Base-by-base conservation (phyloP, 2,329 filamentous ascomycete genomes). In the Colletotrichum magnum region DNA sequence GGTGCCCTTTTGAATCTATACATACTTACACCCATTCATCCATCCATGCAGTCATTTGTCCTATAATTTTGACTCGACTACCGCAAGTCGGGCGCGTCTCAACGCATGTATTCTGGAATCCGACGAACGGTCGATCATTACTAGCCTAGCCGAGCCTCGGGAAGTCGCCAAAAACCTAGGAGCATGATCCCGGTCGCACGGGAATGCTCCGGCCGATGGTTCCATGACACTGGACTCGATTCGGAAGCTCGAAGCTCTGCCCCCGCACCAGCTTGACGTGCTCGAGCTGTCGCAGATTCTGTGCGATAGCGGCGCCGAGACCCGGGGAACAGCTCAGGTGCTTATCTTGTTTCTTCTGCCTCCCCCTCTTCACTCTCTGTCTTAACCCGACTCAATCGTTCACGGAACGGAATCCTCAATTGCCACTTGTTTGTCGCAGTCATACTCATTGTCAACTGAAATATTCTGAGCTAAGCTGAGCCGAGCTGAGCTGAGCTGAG, bases 91-190 rank as follows among this genome's bases (percentile, higher is more conserved):
- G 9, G 9, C 47, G n/a, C 9, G 9, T n/a, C 18, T 15, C n/a
- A 28, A 28, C 6, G n/a, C 53, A 57, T 43, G 50, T 60, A 60
- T 57, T 10, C 62, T 48, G 24, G 12, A 61, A 60, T 53, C 16
- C 61, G 67, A 58, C 56, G 57, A 67, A 67, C 16, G 61, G 67
- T 62, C 62, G 67, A 66, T 45, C 43, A 61, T 21, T 52, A 36
- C 32, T 48, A 7, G 15, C 28, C 51, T 67, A 67, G 67, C 67
- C 67, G 67, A 69, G 56, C 24, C 21, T 21, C 13, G n/a, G 32
- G 7, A n/a, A 9, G 16, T 54, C 16, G 36, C n/a, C 36, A 26
- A 5, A 39, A 18, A 4, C 36, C n/a, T 10, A 50, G 45, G 62
- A 66, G 43, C 18, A 41, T 43, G 50, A 69, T 67, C 56, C 67